Evolutionary conservation across 1,284 basidiomycete species (phyloP).

Genomic region (Cutaneotrichosporon sp.): DNA sequence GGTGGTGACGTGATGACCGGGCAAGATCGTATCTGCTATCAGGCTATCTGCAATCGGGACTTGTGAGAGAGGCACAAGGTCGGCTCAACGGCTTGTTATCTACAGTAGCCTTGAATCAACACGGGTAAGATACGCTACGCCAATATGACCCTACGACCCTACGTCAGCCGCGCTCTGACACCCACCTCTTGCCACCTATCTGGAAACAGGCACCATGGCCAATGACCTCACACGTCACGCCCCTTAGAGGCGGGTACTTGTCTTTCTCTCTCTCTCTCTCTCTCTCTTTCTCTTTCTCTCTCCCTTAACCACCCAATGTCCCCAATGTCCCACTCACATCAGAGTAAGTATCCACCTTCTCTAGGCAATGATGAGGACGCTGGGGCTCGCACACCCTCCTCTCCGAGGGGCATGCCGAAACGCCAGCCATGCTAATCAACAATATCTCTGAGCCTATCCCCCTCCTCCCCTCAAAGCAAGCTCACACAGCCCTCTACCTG

Average conservation of each 20-base stretch:
- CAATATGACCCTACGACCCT: no score
- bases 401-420: conserved; percentile 7
- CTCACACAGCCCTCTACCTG: conserved; percentile 34
- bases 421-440: conserved; percentile 23
- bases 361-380: conserved; percentile 22
- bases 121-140: no score
- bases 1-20: not conserved
- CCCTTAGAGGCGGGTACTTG: not conserved
- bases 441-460: conserved; percentile 8
- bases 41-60: not conserved
- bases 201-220: no score
- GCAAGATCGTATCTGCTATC: not conserved
- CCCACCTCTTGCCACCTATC: no score
- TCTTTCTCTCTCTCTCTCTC: no score
- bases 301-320: not conserved
- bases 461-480: not conserved
- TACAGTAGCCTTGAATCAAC: no score
- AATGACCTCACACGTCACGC: not conserved
- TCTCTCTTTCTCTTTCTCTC: no score
- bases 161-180: no score
- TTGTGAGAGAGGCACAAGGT: no score
- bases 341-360: not conserved
- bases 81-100: no score
- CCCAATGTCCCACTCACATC: not conserved
- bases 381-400: conserved; percentile 14